Base-by-base conservation (phyloP, 345 rosid genomes). In the Acer negundo region DNA sequence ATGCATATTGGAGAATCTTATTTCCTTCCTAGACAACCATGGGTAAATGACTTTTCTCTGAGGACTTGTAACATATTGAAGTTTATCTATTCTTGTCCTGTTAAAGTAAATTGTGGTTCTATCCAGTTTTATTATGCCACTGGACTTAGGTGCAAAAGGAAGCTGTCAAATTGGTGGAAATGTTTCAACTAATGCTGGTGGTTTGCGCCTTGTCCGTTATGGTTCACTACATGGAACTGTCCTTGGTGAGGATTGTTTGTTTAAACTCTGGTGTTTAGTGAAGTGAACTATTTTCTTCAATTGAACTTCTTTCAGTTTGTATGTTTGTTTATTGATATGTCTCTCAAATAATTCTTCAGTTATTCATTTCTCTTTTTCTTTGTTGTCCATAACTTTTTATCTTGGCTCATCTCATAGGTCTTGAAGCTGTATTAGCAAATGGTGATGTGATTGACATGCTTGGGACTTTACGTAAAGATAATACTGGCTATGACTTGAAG, bases 131-230 rank as follows among this genome's bases (percentile, higher is more conserved):
- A 76, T 91, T 79, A 96, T 96, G 99, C 99, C 99, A 82, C 95
- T 96, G 83, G 98, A 96, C 97, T 86, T 96, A 72, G 99, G 99
- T 86, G 97, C 99, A 59, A 96, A 96, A 81, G 99, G 98, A 77
- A 94, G 99, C 90, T 96, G 99, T 83, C 99, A 96, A 79, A 96
- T 96, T 31, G 99, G 99, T 84, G 99, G 98, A 78, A 96, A 94
- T 81, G 91, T 96, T 84, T 94, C 99, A 79, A 96, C 99, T 81
- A 96, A 94, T 83, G 99, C 99, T 84, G 99, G 99, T 84, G 99
- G 99, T 66, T 86, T 96, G 82, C 97, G 97, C 73, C 94, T 96
- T 80, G 84, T 96, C 26, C 97, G 99, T 61, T 94, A 94, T 82
- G 99, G 99, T 78, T 94, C 99, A 69, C 93, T 96, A 74, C 98